These are phyloP conservation scores for Echria macrotheca DNA, from an alignment of 495 filamentous ascomycete genomes.

Conservation along the genomic window DNA sequence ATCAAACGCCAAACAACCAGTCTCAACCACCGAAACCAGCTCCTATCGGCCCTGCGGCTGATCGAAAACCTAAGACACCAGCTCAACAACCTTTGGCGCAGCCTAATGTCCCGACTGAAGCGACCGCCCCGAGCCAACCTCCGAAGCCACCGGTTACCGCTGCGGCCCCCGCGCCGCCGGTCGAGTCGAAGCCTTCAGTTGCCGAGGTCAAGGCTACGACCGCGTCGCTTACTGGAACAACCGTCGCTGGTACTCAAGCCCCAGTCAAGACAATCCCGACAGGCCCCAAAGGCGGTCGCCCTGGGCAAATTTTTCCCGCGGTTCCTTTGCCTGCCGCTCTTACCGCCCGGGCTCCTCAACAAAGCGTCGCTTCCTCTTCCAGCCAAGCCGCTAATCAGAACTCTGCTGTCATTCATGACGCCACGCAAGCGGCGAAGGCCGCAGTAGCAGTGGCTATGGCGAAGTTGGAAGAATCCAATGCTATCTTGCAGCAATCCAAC, in stretches of 20 bases:
- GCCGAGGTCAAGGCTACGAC: conserved; percentile 49
- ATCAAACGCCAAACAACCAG: conserved; percentile 33
- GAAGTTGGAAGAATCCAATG: conserved; percentile 38
- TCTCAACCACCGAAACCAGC: conserved; percentile 41
- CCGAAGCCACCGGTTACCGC: conserved; percentile 24
- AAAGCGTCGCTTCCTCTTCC: conserved; percentile 25
- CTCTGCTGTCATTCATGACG: conserved; percentile 54
- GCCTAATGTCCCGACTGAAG: conserved; percentile 31
- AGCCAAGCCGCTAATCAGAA: conserved; percentile 26
- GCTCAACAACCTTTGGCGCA: conserved; percentile 24
- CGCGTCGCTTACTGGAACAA: conserved; percentile 33
- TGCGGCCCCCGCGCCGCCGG: conserved; percentile 53
- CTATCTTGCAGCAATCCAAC: conserved; percentile 37
- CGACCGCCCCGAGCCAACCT: conserved; percentile 36
- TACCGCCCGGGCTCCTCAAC: conserved; percentile 39
- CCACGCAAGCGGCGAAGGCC: conserved; percentile 74
- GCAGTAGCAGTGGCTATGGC: conserved; percentile 86
- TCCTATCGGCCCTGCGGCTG: conserved; percentile 50
- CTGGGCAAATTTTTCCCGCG: conserved; percentile 40
- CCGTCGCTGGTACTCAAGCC: conserved; percentile 31
- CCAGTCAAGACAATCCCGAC: conserved; percentile 47
- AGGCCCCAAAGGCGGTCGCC: conserved; percentile 54
- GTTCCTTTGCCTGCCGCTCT: conserved; percentile 70
- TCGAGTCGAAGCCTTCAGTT: conserved; percentile 62
- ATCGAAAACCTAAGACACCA: conserved; percentile 39